Evolutionary conservation across 2,329 filamentous ascomycete species (phyloP).

Genomic region (Grosmannia serpens): DNA sequence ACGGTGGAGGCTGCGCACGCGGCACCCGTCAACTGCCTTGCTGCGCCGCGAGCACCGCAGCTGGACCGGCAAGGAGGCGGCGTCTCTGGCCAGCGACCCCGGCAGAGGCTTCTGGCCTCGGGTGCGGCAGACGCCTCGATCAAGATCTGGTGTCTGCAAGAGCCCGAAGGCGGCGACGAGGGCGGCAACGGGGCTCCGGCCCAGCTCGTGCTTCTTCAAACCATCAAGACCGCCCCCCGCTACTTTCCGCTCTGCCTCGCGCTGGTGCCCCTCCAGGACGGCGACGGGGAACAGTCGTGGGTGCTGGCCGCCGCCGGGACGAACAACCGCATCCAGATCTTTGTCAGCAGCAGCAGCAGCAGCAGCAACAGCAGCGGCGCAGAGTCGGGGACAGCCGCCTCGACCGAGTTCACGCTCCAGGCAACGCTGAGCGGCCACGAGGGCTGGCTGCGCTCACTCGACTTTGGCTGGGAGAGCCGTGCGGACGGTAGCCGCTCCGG

Average conservation of each 20-base stretch:
- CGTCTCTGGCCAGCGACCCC: background rate
- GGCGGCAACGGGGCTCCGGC: background rate
- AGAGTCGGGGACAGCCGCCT: too few species aligned
- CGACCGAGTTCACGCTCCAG: constrained; percentile 51
- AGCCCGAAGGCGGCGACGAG: constrained; percentile 18
- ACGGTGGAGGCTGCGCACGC: constrained; percentile 55
- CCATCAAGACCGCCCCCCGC: constrained; percentile 60
- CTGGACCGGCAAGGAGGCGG: background rate
- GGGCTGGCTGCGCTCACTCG: constrained; percentile 83
- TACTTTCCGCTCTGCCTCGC: constrained; percentile 76
- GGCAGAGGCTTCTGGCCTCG: constrained; percentile 47
- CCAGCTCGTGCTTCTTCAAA: constrained; percentile 50
- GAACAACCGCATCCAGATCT: constrained; percentile 69
- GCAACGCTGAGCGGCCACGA: constrained; percentile 82
- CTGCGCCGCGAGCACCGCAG: constrained; percentile 19
- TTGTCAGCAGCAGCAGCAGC: constrained; percentile 33
- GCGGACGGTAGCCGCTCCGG: constrained; percentile 38
- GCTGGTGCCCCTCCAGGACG: constrained; percentile 57
- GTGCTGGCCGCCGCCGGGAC: constrained; percentile 82
- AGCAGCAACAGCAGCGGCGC: too few species aligned
- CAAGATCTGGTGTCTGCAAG: constrained; percentile 55
- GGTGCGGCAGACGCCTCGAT: constrained; percentile 71
- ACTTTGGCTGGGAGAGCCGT: constrained; percentile 56
- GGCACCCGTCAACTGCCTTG: constrained; percentile 63
- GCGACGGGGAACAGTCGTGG: constrained; percentile 44